Percentiles rank a stretch among this genome's conserved stretches.
Conservation (phyloP, 345 rosid species). For the Moricandia moricandioides region DNA sequence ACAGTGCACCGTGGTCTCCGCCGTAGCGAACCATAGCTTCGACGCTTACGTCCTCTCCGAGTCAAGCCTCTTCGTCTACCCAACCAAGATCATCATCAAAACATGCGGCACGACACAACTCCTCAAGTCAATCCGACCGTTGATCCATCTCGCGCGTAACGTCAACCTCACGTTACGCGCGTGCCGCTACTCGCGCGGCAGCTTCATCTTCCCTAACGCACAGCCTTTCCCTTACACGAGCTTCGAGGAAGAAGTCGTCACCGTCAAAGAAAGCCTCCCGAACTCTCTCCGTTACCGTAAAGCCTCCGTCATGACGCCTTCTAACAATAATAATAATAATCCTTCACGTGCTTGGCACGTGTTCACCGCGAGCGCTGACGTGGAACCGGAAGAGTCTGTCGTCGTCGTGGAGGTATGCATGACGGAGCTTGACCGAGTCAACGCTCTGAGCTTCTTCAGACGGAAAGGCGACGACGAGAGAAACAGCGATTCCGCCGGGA, state of each 20-base stretch:
- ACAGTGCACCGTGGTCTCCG: slow-evolving; percentile 97
- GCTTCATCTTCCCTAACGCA: slow-evolving; percentile 80
- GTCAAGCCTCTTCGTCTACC: slow-evolving; percentile 91
- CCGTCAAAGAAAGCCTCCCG: slow-evolving; percentile 65
- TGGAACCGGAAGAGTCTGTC: slow-evolving; percentile 20
- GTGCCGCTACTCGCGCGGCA: slow-evolving; percentile 83
- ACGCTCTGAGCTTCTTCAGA: slow-evolving; percentile 61
- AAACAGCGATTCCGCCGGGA: slow-evolving; percentile 58
- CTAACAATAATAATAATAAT: slow-evolving; percentile 44
- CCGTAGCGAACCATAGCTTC: slow-evolving; percentile 73
- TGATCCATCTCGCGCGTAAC: slow-evolving; percentile 54
- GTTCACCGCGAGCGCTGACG: slow-evolving; percentile 61
- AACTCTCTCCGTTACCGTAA: slow-evolving; percentile 53
- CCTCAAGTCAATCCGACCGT: slow-evolving; percentile 83
- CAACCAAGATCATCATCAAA: slow-evolving; percentile 90
- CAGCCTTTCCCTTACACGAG: slow-evolving; percentile 91
- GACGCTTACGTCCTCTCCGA: slow-evolving; percentile 97
- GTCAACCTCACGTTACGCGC: slow-evolving; percentile 58
- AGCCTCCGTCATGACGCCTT: slow-evolving; percentile 69
- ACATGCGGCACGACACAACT: slow-evolving; percentile 99
- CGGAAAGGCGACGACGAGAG: slow-evolving; percentile 40
- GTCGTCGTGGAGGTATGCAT: slow-evolving; percentile 78
- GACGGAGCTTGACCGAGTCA: slow-evolving; percentile 83
- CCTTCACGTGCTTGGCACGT: slow-evolving; percentile 83
- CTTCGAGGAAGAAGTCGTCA: slow-evolving; percentile 75